These are phyloP conservation scores for Dictyostelium brefeldianum DNA, from an alignment of 78 protist species.

Conservation along the genomic window DNA sequence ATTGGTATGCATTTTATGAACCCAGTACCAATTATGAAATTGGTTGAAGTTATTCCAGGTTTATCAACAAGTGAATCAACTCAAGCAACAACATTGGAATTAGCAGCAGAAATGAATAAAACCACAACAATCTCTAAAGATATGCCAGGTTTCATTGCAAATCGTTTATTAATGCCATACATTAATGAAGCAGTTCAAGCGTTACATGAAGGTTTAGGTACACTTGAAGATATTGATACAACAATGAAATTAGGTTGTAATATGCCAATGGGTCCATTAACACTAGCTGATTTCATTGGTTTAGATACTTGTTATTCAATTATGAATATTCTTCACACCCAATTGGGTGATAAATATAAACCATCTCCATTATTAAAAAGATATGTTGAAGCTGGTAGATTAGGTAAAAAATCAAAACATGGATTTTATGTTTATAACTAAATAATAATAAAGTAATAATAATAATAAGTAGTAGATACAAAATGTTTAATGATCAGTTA, in stretches of 20 bases:
- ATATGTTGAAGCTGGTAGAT: slow-evolving; percentile 94
- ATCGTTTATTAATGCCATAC: slow-evolving; percentile 92
- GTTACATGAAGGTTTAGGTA: slow-evolving; percentile 86
- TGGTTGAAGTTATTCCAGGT: slow-evolving; percentile 91
- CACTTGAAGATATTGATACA: slow-evolving; percentile 89
- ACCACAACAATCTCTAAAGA: slow-evolving; percentile 86
- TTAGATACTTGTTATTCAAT: slow-evolving; percentile 93
- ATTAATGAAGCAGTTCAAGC: slow-evolving; percentile 92
- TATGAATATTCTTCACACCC: slow-evolving; percentile 74
- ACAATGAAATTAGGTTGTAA: slow-evolving; percentile 91
- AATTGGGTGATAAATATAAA: slow-evolving; percentile 93
- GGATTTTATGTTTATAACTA: slow-evolving; percentile 86
- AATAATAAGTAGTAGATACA: no score
- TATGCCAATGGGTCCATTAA: slow-evolving; percentile 93
- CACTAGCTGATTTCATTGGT: slow-evolving; percentile 95
- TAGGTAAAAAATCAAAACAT: slow-evolving; percentile 86
- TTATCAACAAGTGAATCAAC: slow-evolving; percentile 84
- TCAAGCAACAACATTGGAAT: slow-evolving; percentile 38
- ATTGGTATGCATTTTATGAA: slow-evolving; percentile 95
- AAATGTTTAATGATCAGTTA: no score
- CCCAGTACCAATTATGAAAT: slow-evolving; percentile 93
- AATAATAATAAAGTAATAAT: no score
- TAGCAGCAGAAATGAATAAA: slow-evolving; percentile 89
- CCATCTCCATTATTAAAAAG: slow-evolving; percentile 89
- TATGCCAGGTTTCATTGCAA: slow-evolving; percentile 92